Conservation (phyloP, 176 grass and related monocot species). For the Zoysia pacifica region DNA sequence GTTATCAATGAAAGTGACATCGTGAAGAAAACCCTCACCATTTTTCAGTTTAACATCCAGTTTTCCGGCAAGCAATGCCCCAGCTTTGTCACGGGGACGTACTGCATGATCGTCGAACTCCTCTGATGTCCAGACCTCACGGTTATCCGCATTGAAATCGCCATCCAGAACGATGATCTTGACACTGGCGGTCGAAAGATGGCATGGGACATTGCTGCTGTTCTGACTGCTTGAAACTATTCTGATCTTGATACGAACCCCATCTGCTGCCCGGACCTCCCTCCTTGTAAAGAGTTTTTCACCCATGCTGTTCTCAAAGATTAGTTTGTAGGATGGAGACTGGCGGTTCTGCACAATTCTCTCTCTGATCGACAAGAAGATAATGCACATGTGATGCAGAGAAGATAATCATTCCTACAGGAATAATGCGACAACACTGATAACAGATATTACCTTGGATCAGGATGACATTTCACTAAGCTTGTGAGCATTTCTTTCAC, state of each 20-base stretch:
- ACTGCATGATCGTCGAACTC: constrained; percentile 40
- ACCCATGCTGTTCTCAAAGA: constrained; percentile 32
- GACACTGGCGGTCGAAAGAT: constrained; percentile 40
- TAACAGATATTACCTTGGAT: neutral
- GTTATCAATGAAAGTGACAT: constrained; percentile 49
- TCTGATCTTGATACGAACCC: constrained; percentile 32
- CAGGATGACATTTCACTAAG: constrained; percentile 17
- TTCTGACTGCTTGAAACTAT: neutral
- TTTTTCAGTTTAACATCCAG: constrained; percentile 36
- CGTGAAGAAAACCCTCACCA: constrained; percentile 25
- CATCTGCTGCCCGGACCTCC: neutral
- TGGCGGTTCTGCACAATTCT: constrained; percentile 20
- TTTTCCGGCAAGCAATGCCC: constrained; percentile 41
- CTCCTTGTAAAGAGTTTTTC: constrained; percentile 44
- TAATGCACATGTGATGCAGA: neutral
- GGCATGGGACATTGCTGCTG: neutral
- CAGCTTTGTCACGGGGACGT: constrained; percentile 31
- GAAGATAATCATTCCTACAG: neutral
- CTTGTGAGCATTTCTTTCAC: constrained; percentile 32
- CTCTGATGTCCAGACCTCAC: constrained; percentile 33
- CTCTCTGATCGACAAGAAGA: constrained; percentile 1
- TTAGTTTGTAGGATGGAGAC: constrained; percentile 35
- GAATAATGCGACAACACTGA: neutral
- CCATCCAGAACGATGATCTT: constrained; percentile 59
- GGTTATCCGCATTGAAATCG: constrained; percentile 39